Conservation (phyloP, 2,329 filamentous ascomycete genomes). For the Furcasterigmium furcatum region DNA sequence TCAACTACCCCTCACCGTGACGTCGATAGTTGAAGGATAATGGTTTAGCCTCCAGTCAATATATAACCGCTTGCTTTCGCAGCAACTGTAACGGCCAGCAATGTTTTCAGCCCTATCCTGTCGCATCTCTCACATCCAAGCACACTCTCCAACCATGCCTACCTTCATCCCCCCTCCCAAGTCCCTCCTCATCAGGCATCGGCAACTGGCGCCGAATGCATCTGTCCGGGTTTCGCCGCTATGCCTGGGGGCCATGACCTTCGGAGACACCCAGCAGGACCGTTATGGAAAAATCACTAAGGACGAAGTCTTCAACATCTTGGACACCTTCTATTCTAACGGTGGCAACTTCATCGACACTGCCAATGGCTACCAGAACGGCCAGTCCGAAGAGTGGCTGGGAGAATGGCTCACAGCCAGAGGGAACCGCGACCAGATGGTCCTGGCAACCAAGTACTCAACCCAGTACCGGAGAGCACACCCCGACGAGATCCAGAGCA, state of each 20-base stretch:
- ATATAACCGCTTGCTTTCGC: too few relatives aligned
- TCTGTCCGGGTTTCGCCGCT: slow-evolving; percentile 66
- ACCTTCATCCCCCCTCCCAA: too few relatives aligned
- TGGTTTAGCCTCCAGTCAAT: too few relatives aligned
- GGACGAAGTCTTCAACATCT: too few relatives aligned
- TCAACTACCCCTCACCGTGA: too few relatives aligned
- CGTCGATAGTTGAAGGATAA: too few relatives aligned
- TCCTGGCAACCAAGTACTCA: slow-evolving; percentile 70
- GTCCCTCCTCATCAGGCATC: too few relatives aligned
- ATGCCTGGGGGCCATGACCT: slow-evolving; percentile 63
- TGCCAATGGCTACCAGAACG: slow-evolving; percentile 63
- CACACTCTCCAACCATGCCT: too few relatives aligned
- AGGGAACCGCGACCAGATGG: slow-evolving; percentile 64
- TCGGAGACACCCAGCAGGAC: slow-evolving; percentile 54
- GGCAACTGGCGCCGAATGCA: too few relatives aligned
- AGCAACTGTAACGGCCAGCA: too few relatives aligned
- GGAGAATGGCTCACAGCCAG: slow-evolving; percentile 69
- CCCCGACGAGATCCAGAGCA: slow-evolving; percentile 42
- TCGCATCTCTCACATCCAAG: too few relatives aligned
- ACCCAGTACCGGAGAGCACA: slow-evolving; percentile 48
- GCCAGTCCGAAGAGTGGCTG: slow-evolving; percentile 62
- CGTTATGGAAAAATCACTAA: slow-evolving; percentile 62
- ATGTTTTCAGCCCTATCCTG: too few relatives aligned
- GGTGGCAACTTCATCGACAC: slow-evolving; percentile 74
- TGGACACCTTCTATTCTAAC: slow-evolving; percentile 61